Base-by-base conservation (phyloP, 1,284 basidiomycete genomes). In the Pholiota adiposa region DNA sequence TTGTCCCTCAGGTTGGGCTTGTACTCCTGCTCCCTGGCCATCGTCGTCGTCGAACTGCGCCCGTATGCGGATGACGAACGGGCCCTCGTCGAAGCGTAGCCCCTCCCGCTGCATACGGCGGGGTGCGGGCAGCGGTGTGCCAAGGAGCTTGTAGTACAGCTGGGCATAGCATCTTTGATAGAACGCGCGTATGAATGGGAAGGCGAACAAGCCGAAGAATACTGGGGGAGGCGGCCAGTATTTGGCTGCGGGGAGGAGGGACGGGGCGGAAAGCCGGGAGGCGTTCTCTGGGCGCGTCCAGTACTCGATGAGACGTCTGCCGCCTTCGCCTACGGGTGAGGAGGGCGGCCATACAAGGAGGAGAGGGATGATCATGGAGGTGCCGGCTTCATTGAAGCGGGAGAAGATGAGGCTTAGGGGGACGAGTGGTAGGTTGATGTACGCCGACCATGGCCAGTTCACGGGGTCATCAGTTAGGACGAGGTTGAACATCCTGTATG, bases 381-480 rank as follows among this genome's bases (percentile, higher is more conserved):
- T 25, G 12, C 62, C 63, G 4, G 67, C 65, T 9, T 66, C 50
- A 63, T 72, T 27, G 78, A 88, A 63, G 67, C 76, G 70, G 58
- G 77, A 70, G 70, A 79, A 65, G 72, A 82, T 74, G 66, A 82
- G 73, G 44, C 72, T 72, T 25, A 82, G 68, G 14, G 84, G 79
- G 4, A 86, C 77, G 51, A 86, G 81, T 41, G 89, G 90, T 14
- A 93, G 84, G 69, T 92, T 87, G 69, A 92, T 70, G 72, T 82
- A 89, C 31, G 88, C 86, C 46, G 85, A 82, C 82, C 85, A 85
- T 0, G 88, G 85, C 88, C 91, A 90, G 48, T 86, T 84, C 44
- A 76, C 74, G 2, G 83, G 83, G 67, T 91, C 85, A 57, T 88
- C 82, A 0, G 85, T 83, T 12, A 92, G 72, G 19, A 92, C 73